Evolutionary conservation across 768 basidiomycete genomes (phyloP), one percentile per base, ranked within the genome.

Genomic region (Phaffia australis): DNA sequence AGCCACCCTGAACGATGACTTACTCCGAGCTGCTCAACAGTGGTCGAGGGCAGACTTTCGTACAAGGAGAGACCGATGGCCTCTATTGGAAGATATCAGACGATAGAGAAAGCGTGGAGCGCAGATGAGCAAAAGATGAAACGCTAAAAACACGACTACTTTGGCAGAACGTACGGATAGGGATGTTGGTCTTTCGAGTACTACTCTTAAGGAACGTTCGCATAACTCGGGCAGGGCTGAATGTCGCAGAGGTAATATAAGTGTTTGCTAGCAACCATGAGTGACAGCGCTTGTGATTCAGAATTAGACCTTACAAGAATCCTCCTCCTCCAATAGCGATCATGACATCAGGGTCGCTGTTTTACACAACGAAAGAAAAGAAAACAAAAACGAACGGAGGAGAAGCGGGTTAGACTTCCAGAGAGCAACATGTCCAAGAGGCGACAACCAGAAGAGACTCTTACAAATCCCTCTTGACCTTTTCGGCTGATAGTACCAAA

Each of bases 61-160:
- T 99, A 99, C 3, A 99, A 81, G 6, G 91, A 93, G 42, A 99
- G 83, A 1, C 95, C 93, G 70, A 99, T 97, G 5, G 95, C 94
- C 76, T 92, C 67, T 68, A 42, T 27, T n/a, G 1, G 21, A 23
- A 29, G 27, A 27, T 7, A 23, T 14, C 16, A 27, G 35, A 30
- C 18, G n/a, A 52, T 25, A 54, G 50, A 51, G 50, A 23, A 51
- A 51, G 23, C 59, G 51, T 8, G 51, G 11, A 32, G 27, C 23
- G n/a, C n/a, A n/a, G n/a, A n/a, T n/a, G 50, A 51, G 50, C 50
- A 16, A 51, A 51, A 23, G 50, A 16, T 51, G 50, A 51, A 51
- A 16, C 50, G 16, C 50, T 16, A 23, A 23, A 16, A 51, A 16
- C 50, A 23, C 23, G 18, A 51, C 50, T 51, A 23, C 50, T 51